Evolutionary conservation across 805 yeast species (phyloP).

Genomic region (Yarrowia sp.): DNA sequence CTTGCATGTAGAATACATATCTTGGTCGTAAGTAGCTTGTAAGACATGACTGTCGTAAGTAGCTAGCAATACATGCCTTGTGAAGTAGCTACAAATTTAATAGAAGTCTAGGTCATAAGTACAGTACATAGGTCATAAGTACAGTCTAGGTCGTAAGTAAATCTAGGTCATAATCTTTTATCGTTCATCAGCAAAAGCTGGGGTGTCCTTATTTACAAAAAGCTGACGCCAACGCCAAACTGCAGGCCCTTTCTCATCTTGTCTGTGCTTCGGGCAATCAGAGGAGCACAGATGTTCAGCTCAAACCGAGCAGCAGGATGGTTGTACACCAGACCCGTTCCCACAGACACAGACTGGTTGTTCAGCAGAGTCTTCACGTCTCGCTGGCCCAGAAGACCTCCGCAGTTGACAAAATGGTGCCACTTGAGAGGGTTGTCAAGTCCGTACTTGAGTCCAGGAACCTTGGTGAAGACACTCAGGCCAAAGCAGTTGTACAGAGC

Average conservation of each 20-base stretch:
- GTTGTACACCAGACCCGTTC: conserved; percentile 58
- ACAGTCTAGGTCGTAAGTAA: too few relatives aligned
- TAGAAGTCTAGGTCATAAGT: too few relatives aligned
- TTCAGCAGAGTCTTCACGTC: conserved; percentile 29
- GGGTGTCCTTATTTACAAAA: conserved; percentile 42
- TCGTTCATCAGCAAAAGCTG: not conserved
- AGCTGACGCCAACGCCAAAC: conserved; percentile 61
- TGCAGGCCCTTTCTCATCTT: conserved; percentile 61
- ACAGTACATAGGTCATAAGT: too few relatives aligned
- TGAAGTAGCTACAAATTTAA: too few relatives aligned
- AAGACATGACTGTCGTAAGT: too few relatives aligned
- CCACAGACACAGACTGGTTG: conserved; percentile 53
- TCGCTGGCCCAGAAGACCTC: conserved; percentile 45
- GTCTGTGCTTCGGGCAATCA: conserved; percentile 52
- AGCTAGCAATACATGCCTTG: too few relatives aligned
- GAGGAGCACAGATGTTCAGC: conserved; percentile 60
- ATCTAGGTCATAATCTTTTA: not conserved
- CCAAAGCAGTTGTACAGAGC: conserved; percentile 57
- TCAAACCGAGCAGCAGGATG: conserved; percentile 69
- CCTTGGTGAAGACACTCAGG: conserved; percentile 53
- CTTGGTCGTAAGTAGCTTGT: too few relatives aligned
- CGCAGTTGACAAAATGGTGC: conserved; percentile 66
- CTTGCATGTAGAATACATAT: too few relatives aligned
- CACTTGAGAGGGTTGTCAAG: conserved; percentile 54
- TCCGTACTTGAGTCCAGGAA: conserved; percentile 49